Conservation (phyloP, 768 basidiomycete species). For the Boletellus ananas region DNA sequence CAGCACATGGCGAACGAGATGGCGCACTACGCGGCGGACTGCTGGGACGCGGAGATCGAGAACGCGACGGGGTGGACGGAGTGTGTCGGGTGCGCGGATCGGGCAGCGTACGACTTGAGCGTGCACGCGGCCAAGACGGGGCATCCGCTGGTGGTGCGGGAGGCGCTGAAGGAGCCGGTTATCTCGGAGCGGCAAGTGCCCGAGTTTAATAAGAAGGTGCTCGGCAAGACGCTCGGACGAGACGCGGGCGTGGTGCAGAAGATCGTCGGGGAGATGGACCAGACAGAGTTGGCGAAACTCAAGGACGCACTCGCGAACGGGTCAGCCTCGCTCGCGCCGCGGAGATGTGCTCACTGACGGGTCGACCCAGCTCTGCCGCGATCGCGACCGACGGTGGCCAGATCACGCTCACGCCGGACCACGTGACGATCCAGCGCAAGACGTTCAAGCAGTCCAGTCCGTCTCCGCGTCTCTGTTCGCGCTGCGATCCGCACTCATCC, state of each 20-base stretch:
- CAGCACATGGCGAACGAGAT: slow-evolving; percentile 99
- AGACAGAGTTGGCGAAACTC: slow-evolving; percentile 59
- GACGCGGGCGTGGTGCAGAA: slow-evolving; percentile 69
- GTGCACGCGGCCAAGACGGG: slow-evolving; percentile 87
- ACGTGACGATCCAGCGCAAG: slow-evolving; percentile 76
- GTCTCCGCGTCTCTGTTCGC: slow-evolving; percentile 23
- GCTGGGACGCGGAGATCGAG: slow-evolving; percentile 99
- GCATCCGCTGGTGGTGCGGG: slow-evolving; percentile 77
- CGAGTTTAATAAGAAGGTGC: slow-evolving; percentile 80
- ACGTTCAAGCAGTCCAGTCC: slow-evolving; percentile 83
- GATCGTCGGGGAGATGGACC: slow-evolving; percentile 60
- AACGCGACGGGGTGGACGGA: slow-evolving; percentile 90
- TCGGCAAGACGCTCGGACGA: slow-evolving; percentile 87
- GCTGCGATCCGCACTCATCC: slow-evolving; percentile 13
- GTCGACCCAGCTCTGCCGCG: slow-evolving; percentile 42
- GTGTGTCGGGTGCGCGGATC: slow-evolving; percentile 98
- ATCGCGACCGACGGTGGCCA: slow-evolving; percentile 61
- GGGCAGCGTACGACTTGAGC: slow-evolving; percentile 92
- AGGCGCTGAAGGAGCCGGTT: slow-evolving; percentile 82
- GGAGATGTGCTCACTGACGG: slow-evolving; percentile 6
- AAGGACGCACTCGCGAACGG: slow-evolving; percentile 73
- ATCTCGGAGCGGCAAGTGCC: slow-evolving; percentile 75
- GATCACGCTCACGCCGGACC: slow-evolving; percentile 67
- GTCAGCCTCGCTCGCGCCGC: slow-evolving; percentile 38
- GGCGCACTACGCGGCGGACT: slow-evolving; percentile 99